phyloP scores from a whole-genome alignment of 108 stramenopile species.

The Pinguiococcus pyrenoidosus region DNA sequence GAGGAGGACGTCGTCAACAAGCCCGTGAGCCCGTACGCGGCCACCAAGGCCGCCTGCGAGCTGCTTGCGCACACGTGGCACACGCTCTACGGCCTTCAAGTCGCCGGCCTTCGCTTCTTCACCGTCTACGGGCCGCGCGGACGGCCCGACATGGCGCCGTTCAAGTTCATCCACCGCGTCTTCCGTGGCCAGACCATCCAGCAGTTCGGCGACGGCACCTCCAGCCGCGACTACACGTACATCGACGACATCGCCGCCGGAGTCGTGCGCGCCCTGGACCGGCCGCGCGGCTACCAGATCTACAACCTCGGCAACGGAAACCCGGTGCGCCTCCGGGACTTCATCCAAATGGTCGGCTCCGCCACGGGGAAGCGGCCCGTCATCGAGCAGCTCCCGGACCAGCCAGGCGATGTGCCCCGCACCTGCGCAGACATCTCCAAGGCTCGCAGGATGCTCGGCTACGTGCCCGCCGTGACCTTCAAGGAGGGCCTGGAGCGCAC shows the following conservation, averaged over 20 bases:
- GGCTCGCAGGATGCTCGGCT: slow-evolving; percentile 70
- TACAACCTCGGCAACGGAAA: slow-evolving; percentile 91
- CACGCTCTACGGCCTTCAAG: slow-evolving; percentile 77
- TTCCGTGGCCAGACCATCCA: slow-evolving; percentile 74
- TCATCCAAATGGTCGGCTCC: slow-evolving; percentile 79
- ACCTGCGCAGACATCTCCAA: slow-evolving; percentile 90
- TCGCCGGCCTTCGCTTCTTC: slow-evolving; percentile 79
- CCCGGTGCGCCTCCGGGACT: slow-evolving; percentile 71
- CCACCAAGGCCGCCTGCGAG: slow-evolving; percentile 80
- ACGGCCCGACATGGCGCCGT: slow-evolving; percentile 92
- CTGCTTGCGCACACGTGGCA: slow-evolving; percentile 92
- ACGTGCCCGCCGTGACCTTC: slow-evolving; percentile 69
- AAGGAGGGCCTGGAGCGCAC: slow-evolving; percentile 84
- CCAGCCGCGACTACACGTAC: slow-evolving; percentile 79
- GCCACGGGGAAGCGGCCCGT: slow-evolving; percentile 65
- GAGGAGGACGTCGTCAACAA: slow-evolving; percentile 76
- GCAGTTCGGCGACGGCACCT: slow-evolving; percentile 82
- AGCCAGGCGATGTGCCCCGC: slow-evolving; percentile 95
- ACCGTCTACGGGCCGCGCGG: slow-evolving; percentile 94
- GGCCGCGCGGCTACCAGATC: slow-evolving; percentile 75
- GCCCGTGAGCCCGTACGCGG: slow-evolving; percentile 90
- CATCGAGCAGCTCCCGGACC: slow-evolving; percentile 76
- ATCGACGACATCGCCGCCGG: slow-evolving; percentile 81
- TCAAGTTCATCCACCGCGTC: slow-evolving; percentile 91
- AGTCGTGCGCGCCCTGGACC: slow-evolving; percentile 77